phyloP scores from a whole-genome alignment of 2,329 filamentous ascomycete species.

The Claviceps capensis region DNA sequence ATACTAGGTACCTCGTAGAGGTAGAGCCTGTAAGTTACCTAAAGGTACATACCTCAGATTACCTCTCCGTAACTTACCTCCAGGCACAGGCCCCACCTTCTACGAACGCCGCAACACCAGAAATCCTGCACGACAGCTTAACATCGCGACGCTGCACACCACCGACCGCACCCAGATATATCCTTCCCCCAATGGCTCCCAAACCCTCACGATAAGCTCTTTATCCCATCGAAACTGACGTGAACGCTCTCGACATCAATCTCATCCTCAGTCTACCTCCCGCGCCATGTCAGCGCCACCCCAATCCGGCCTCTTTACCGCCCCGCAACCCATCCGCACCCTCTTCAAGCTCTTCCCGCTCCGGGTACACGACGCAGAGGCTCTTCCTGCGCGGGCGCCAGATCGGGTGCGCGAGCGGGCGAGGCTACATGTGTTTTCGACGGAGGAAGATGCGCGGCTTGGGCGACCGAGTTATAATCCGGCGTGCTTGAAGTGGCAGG shows the following conservation, averaged over 20 bases:
- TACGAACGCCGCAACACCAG: neutral
- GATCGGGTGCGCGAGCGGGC: constrained; percentile 28
- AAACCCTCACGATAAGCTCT: no score
- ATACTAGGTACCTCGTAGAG: no score
- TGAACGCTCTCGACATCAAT: no score
- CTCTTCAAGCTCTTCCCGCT: constrained; percentile 82
- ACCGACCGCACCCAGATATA: no score
- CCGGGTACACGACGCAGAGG: constrained; percentile 58
- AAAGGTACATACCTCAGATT: no score
- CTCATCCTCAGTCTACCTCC: neutral
- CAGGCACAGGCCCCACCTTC: neutral
- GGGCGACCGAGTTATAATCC: constrained; percentile 77
- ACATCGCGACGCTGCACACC: neutral
- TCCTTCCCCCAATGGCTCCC: no score
- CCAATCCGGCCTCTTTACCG: constrained; percentile 31
- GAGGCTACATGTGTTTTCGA: constrained; percentile 66
- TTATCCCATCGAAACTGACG: no score
- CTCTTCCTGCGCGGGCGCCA: constrained; percentile 50
- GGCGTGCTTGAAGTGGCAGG: constrained; percentile 92
- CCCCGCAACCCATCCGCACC: constrained; percentile 63
- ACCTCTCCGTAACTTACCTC: neutral
- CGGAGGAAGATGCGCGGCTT: constrained; percentile 42
- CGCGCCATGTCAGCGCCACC: constrained; percentile 3
- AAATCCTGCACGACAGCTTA: neutral
- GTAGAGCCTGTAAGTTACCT: no score